Percentiles rank a stretch among this genome's conserved stretches.
These are phyloP conservation scores for Metschnikowia cubensis DNA, from an alignment of 805 yeast genomes.

Conservation along the genomic window DNA sequence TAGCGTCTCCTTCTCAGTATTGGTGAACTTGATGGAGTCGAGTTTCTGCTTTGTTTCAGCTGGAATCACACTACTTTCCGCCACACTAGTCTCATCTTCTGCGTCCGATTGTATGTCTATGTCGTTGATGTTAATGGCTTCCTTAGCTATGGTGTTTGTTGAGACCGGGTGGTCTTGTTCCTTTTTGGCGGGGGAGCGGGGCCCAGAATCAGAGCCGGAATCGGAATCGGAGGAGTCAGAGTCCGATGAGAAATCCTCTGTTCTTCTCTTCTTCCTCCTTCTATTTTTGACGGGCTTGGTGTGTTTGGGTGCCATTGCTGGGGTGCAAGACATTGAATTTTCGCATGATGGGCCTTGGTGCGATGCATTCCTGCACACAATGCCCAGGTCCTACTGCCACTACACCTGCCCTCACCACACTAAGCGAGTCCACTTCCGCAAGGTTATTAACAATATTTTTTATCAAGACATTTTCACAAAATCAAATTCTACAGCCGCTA, in stretches of 20 bases:
- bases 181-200: background rate
- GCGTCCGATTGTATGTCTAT: slow-evolving; percentile 28
- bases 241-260: slow-evolving; percentile 63
- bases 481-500: no score
- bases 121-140: slow-evolving; percentile 30
- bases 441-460: background rate
- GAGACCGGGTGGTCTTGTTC: background rate
- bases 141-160: slow-evolving; percentile 14
- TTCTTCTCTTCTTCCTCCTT: slow-evolving; percentile 77
- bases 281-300: slow-evolving; percentile 26
- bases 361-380: background rate
- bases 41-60: slow-evolving; percentile 19
- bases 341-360: background rate
- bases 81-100: slow-evolving; percentile 5
- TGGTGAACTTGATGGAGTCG: slow-evolving; percentile 24
- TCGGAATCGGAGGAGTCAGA: slow-evolving; percentile 38
- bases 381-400: background rate
- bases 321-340: background rate
- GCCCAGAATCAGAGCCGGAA: slow-evolving; percentile 30
- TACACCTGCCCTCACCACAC: background rate
- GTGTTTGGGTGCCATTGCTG: slow-evolving; percentile 10
- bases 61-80: slow-evolving; percentile 13
- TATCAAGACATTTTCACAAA: no score
- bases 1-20: slow-evolving; percentile 16
- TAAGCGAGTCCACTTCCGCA: no score